Evolutionary conservation across 1,139 yeast species (phyloP).

Genomic region (Pichia sp.): DNA sequence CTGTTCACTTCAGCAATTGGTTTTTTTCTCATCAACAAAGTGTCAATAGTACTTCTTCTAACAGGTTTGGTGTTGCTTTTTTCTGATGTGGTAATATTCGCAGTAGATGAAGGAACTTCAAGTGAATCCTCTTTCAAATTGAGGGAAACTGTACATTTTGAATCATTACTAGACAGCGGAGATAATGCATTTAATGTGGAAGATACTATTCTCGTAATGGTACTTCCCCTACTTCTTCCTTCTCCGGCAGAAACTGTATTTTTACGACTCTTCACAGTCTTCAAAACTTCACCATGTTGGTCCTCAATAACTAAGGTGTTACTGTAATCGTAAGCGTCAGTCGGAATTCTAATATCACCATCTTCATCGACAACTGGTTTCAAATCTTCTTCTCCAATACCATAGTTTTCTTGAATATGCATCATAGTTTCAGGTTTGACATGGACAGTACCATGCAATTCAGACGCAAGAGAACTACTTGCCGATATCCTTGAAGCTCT

Average conservation of each 20-base stretch:
- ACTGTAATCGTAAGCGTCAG: constrained; percentile 71
- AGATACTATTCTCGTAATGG: constrained; percentile 9
- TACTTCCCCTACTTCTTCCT: constrained; percentile 9
- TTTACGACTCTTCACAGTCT: constrained; percentile 17
- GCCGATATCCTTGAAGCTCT: constrained; percentile 1
- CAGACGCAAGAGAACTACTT: neutral
- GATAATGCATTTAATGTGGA: constrained; percentile 8
- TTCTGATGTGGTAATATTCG: neutral
- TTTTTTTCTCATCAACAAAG: neutral
- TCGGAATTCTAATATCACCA: constrained; percentile 27
- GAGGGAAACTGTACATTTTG: neutral
- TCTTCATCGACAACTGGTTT: constrained; percentile 23
- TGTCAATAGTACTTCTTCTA: neutral
- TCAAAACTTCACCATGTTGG: constrained; percentile 67
- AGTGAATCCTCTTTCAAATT: neutral
- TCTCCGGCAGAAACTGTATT: constrained; percentile 9
- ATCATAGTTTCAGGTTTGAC: constrained; percentile 14
- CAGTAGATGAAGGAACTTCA: no score
- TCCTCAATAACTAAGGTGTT: constrained; percentile 66
- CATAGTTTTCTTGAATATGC: constrained; percentile 15
- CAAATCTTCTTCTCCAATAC: constrained; percentile 17
- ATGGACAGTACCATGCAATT: constrained; percentile 11
- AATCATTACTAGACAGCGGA: neutral
- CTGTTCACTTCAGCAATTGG: neutral
- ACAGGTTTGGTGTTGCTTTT: neutral